Evolutionary conservation across 176 grass and related monocot species (phyloP).

Genomic region (Thinopyrum elongatum): DNA sequence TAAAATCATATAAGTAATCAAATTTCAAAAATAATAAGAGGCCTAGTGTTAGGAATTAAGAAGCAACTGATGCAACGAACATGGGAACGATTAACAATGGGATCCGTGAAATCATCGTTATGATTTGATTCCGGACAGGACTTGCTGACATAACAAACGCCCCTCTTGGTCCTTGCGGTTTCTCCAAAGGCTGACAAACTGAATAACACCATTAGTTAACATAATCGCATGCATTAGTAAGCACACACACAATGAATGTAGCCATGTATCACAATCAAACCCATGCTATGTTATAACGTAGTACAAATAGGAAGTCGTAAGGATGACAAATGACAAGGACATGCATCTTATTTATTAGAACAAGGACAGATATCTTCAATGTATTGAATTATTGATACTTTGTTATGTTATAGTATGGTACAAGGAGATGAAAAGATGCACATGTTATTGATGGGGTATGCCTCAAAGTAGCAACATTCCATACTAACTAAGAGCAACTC

Average conservation of each 20-base stretch:
- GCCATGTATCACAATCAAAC: constrained; percentile 18
- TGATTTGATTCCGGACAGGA: constrained; percentile 40
- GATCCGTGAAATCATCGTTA: constrained; percentile 43
- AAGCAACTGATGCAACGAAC: background rate
- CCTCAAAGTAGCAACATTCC: background rate
- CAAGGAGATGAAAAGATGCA: background rate
- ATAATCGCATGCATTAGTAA: constrained; percentile 31
- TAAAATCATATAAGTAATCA: background rate
- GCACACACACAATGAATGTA: constrained; percentile 43
- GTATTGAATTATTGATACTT: background rate
- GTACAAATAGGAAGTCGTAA: background rate
- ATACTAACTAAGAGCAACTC: background rate
- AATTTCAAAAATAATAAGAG: background rate
- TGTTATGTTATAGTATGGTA: background rate
- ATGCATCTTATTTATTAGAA: constrained; percentile 2
- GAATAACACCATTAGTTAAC: constrained; percentile 24
- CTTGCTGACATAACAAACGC: background rate
- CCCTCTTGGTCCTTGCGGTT: constrained; percentile 37
- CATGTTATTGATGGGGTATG: constrained; percentile 9
- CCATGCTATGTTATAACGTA: constrained; percentile 5
- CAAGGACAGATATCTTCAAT: constrained; percentile 14
- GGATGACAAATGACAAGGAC: constrained; percentile 9
- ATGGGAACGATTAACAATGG: background rate
- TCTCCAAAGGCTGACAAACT: constrained; percentile 48
- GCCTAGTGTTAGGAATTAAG: background rate